Base-by-base conservation (phyloP, 1,284 basidiomycete species). In the Ceratobasidium sp. region DNA sequence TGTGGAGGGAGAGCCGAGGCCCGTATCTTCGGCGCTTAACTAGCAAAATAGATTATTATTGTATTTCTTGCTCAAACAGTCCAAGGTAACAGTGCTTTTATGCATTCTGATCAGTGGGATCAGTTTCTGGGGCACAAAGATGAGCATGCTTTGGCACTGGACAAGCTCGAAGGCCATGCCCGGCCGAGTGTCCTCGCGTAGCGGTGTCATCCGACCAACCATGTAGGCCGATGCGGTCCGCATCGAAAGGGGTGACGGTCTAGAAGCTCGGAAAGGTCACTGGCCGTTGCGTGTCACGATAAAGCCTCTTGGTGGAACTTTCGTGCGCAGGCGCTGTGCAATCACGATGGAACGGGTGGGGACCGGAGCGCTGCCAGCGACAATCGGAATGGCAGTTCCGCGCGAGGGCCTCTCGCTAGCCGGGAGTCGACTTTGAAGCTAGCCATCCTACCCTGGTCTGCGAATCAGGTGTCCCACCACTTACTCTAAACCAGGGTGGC, bases 401-500 rank as follows among this genome's bases (percentile, higher is more conserved):
- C 16, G 43, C 43, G n/a, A 46, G 16, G 16, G 11, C 37, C 9
- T 39, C 37, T 39, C 43, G n/a, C 43, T 7, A 7, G n/a, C 54
- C 31, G 24, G 24, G 14, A 11, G 56, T n/a, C 41, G 19, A 1
- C 8, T 39, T 39, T 62, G 24, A 62, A 46, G 41, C 22, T 9
- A 11, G 13, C 59, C 37, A 9, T 9, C 37, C 11, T 9, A 39
- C 8, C 59, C 37, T 24, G 3, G 22, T 39, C 56, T 24, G 24
- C 11, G n/a, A 24, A 62, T 46, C 59, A 62, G 27, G 27, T 39
- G 46, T 16, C n/a, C 37, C 11, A 34, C n/a, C 14, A 31, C 34
- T 16, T 13, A 37, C 59, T 46, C 59, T 43, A 62, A 43, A 22
- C 59, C 34, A 16, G 58, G 58, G 37, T 37, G 58, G 4, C 58